These are phyloP conservation scores for Skeletonema grethae DNA, from an alignment of 108 stramenopile species.

Conservation along the genomic window DNA sequence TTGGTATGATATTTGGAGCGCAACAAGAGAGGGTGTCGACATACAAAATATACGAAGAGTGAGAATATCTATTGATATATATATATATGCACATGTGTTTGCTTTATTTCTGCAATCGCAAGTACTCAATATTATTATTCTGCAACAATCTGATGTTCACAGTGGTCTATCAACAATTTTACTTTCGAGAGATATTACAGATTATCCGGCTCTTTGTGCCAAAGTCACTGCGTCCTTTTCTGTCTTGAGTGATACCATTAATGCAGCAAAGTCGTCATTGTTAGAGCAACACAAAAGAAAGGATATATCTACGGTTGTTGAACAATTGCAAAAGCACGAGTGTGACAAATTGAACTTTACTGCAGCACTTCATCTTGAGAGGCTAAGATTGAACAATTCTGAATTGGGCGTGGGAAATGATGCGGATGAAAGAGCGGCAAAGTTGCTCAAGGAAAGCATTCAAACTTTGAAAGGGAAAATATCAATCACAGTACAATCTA, in stretches of 20 bases:
- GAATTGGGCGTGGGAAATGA: slow-evolving; percentile 10
- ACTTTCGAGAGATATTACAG: slow-evolving; percentile 60
- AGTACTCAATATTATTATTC: not conserved
- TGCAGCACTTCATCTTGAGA: slow-evolving; percentile 83
- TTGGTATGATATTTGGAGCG: slow-evolving; percentile 57
- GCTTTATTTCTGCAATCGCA: not conserved
- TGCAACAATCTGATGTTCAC: not conserved
- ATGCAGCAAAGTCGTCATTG: slow-evolving; percentile 36
- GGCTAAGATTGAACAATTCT: slow-evolving; percentile 56
- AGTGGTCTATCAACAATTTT: slow-evolving; percentile 64
- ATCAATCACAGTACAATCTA: slow-evolving; percentile 39
- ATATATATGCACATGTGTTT: not conserved
- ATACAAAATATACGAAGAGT: slow-evolving; percentile 65
- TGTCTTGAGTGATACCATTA: slow-evolving; percentile 78
- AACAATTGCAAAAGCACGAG: slow-evolving; percentile 71
- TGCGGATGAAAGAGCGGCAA: slow-evolving; percentile 32
- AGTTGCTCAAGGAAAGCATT: slow-evolving; percentile 57
- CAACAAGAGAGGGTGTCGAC: slow-evolving; percentile 75
- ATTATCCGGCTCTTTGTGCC: slow-evolving; percentile 67
- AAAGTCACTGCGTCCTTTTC: slow-evolving; percentile 78
- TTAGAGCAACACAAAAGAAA: slow-evolving; percentile 23
- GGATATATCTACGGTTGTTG: slow-evolving; percentile 27
- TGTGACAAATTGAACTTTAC: slow-evolving; percentile 79
- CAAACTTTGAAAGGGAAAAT: slow-evolving; percentile 51
- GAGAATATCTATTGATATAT: slow-evolving; percentile 14